Evolutionary conservation across 306 rosid genomes (phyloP), one percentile per base, ranked within the genome.

Genomic region (Fragaria ananassa): DNA sequence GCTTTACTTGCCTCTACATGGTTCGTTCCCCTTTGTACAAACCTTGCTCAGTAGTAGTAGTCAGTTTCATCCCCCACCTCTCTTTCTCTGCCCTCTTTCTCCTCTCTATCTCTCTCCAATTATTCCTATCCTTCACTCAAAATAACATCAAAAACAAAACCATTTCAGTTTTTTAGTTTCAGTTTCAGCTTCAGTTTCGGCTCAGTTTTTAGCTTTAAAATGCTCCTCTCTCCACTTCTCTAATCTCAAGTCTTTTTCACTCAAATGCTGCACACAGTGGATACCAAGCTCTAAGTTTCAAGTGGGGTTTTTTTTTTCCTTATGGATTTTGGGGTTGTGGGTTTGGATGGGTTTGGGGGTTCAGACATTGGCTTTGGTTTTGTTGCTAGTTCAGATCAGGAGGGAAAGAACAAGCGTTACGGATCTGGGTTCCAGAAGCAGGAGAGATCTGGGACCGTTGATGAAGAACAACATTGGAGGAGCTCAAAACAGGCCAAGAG

Each of bases 321-420:
- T 21, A 90, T 91, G 97, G 99, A 95, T 92, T 88, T 92, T 84
- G 91, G 93, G 64, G 85, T 78, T 66, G 83, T 87, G 86, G 88
- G 96, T 84, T 86, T 87, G 44, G 91, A 89, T 65, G 98, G 90
- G 82, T 79, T 84, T 75, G 91, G 84, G 83, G 89, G 84, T 86
- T 86, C 93, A 65, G 86, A 83, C 23, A 58, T 75, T 79, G 91
- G 81, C 37, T 85, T 80, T 68, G 85, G 84, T 74, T 47, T 47
- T 47, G 53, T 14, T 47, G 17, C 53, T 47, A 82, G 70, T 77
- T 79, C 93, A 83, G 96, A 89, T 89, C 93, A 93, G 88, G 93
- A 89, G 75, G 53, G 81, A 42, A 92, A 87, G 79, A 89, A 82
- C 13, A 81, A 83, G 27, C 74, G 81, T 90, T 91, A 87, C 88